These are phyloP conservation scores for Coniochaeta ligniaria DNA, from an alignment of 2,329 filamentous ascomycete species.

Conservation along the genomic window DNA sequence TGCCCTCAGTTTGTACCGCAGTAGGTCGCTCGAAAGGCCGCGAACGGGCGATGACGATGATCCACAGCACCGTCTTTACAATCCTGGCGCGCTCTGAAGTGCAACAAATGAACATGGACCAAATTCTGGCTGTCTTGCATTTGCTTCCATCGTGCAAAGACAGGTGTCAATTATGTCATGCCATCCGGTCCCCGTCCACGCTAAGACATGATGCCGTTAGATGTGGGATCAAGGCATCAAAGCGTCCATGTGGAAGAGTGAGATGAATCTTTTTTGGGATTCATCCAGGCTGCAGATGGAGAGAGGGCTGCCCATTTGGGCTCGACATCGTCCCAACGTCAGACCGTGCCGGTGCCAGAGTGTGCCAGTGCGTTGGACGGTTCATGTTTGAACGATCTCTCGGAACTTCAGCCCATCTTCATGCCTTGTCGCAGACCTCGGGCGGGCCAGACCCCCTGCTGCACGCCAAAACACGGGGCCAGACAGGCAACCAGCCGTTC, in stretches of 20 bases:
- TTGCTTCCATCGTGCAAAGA: not conserved
- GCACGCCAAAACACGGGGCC: slow-evolving; percentile 15
- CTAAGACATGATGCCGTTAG: not conserved
- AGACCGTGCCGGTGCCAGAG: slow-evolving; percentile 1
- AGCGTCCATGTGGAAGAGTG: not conserved
- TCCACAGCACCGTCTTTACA: too few species aligned
- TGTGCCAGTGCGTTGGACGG: not conserved
- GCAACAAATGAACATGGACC: too few species aligned
- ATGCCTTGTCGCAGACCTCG: slow-evolving; percentile 11
- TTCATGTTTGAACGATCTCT: slow-evolving; percentile 3
- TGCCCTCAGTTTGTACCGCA: not conserved
- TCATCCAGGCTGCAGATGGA: not conserved
- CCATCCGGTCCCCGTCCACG: not conserved
- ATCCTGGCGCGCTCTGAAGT: too few species aligned
- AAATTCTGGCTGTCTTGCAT: not conserved
- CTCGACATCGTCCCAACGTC: not conserved
- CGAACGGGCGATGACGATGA: too few species aligned
- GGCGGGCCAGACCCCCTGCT: slow-evolving; percentile 10
- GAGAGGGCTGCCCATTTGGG: not conserved
- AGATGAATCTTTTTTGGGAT: not conserved
- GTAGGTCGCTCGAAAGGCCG: not conserved
- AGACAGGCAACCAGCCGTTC: slow-evolving; percentile 16
- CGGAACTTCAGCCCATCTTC: slow-evolving; percentile 14
- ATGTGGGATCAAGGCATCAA: not conserved
- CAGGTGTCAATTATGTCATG: not conserved